phyloP scores from a whole-genome alignment of 805 yeast species.

The Barnettozyma siamensis region DNA sequence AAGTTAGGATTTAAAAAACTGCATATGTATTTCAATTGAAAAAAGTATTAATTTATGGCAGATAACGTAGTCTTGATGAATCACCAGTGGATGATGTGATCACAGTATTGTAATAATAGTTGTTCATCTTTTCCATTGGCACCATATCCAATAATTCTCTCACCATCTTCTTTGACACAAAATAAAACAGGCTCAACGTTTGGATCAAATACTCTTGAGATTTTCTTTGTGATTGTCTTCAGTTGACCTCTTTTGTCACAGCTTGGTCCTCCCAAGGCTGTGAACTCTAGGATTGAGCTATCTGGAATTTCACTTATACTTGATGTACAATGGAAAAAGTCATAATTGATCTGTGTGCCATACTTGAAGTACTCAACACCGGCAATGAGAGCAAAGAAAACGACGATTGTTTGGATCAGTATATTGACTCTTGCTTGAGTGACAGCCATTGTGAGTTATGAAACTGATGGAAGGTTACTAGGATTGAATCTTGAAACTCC shows the following conservation, averaged over 20 bases:
- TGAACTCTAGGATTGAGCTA: conserved; percentile 27
- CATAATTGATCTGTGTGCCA: conserved; percentile 34
- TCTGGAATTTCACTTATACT: conserved; percentile 20
- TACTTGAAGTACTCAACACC: conserved; percentile 40
- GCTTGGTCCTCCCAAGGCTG: conserved; percentile 37
- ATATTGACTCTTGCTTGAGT: conserved; percentile 13
- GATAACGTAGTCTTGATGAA: background rate
- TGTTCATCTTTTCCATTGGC: conserved; percentile 14
- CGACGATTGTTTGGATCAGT: conserved; percentile 26
- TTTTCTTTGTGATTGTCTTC: conserved; percentile 34
- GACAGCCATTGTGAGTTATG: conserved; percentile 9
- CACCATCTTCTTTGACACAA: conserved; percentile 31
- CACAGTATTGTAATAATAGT: conserved; percentile 13
- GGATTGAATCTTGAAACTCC: background rate
- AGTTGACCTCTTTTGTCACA: conserved; percentile 40
- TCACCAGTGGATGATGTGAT: conserved; percentile 25
- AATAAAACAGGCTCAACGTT: conserved; percentile 29
- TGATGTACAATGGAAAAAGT: conserved; percentile 42
- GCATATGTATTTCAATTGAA: too few species aligned
- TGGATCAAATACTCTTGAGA: conserved; percentile 35
- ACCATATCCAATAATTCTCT: conserved; percentile 20
- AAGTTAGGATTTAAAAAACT: background rate
- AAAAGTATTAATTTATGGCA: too few species aligned
- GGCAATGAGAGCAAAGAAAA: conserved; percentile 30
- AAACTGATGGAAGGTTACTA: background rate